Evolutionary conservation across 2,329 filamentous ascomycete genomes (phyloP), one percentile per base, ranked within the genome.

Genomic region (Daldinia sp.): DNA sequence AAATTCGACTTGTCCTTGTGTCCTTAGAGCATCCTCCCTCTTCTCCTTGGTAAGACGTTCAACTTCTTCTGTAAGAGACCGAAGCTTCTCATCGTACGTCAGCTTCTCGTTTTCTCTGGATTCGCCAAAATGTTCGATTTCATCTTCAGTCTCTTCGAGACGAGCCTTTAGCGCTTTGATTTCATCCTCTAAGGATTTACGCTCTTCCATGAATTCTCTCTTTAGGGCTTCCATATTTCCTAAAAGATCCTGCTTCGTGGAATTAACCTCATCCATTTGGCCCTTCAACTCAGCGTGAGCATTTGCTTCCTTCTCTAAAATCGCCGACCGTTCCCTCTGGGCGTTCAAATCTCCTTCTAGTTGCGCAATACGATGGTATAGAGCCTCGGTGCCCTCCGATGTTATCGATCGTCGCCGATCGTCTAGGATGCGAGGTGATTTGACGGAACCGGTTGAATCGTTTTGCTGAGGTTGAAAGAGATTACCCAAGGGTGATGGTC

Each of bases 181-280:
- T 77, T 98, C 94, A 15, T 88, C 85, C 73, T 97, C 93, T 0
- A 98, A 84, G 9, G 90, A 92, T 75, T 92, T 93, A 42, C 96
- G 89, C 79, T 98, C 95, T 56, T 90, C 89, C 39, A 92, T 85
- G 73, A 97, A 98, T 76, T 98, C 96, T 28, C 89, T 89, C 79
- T 98, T 93, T 72, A 97, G 88, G 12, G 94, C 91, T 77, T 98
- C 94, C 82, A 99, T 93, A 76, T 99, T 99, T 72, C 93, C 91
- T 81, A 99, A 89, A 9, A 99, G 88, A 79, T 98, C 96, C 74
- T 92, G 92, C 79, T 99, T 99, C 0, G 92, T 98, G 2, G 93
- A 94, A 74, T 96, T 93, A 5, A 89, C 93, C 79, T 98, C 95
- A 70, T 96, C 89, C 68, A 97, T 87, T 74, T 90, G 90, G 75